Percentiles rank a stretch among this genome's conserved stretches.
Conservation (phyloP, 106 monocot genomes). For the Phalaenopsis aphrodite region DNA sequence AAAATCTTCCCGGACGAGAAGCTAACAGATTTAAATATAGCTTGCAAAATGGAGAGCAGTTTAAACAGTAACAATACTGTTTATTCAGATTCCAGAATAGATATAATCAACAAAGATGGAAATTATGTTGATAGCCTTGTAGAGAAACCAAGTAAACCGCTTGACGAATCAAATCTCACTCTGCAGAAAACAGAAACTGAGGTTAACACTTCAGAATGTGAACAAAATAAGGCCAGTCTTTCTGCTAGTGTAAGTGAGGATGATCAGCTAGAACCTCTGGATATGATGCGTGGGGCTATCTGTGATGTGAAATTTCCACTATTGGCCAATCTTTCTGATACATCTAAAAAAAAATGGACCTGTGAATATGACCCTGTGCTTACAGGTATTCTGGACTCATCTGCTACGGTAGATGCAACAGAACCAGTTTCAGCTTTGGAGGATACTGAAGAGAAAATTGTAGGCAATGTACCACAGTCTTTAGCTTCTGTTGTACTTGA, state of each 20-base stretch:
- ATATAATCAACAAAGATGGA: slow-evolving; percentile 17
- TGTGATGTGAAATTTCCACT: slow-evolving; percentile 69
- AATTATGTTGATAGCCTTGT: slow-evolving; percentile 5
- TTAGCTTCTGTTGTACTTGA: slow-evolving; percentile 16
- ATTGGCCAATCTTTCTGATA: slow-evolving; percentile 46
- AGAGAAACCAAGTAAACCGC: slow-evolving; percentile 11
- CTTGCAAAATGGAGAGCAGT: slow-evolving; percentile 16
- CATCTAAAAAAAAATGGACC: slow-evolving; percentile 74
- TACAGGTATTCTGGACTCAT: slow-evolving; percentile 19
- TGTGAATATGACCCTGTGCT: slow-evolving; percentile 36
- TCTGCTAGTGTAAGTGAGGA: slow-evolving; percentile 29
- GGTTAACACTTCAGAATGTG: slow-evolving; percentile 14
- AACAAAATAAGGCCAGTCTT: slow-evolving; percentile 23
- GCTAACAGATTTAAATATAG: slow-evolving; percentile 18
- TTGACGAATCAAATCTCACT: background rate
- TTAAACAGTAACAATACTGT: too few relatives aligned
- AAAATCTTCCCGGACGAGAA: slow-evolving; percentile 20
- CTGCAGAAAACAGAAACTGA: slow-evolving; percentile 17
- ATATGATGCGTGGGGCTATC: slow-evolving; percentile 35
- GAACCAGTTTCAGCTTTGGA: slow-evolving; percentile 11
- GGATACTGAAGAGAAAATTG: slow-evolving; percentile 24
- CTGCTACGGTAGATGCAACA: slow-evolving; percentile 13
- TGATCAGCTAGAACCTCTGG: slow-evolving; percentile 33
- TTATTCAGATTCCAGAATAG: slow-evolving; percentile 16
- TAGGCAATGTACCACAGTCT: slow-evolving; percentile 18